Percentiles rank a stretch among this genome's conserved stretches.
phyloP scores from a whole-genome alignment of 768 basidiomycete species.

The Chalciporus pseudorubinellus region DNA sequence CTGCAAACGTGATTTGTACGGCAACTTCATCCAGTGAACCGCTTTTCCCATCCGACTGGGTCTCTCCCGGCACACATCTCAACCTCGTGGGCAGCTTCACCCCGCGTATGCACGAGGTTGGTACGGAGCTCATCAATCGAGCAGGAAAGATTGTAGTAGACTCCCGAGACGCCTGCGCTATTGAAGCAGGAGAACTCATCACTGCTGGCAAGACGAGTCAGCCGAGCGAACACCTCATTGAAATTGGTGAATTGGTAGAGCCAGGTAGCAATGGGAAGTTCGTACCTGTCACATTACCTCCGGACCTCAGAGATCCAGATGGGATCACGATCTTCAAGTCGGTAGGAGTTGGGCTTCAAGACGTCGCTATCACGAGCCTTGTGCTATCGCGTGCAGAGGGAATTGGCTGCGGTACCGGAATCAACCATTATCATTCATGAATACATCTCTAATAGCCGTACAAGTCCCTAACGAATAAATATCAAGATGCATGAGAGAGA shows the following conservation, averaged over 20 bases:
- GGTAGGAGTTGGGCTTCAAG: conserved; percentile 85
- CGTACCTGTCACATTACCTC: conserved; percentile 11
- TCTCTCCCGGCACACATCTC: conserved; percentile 61
- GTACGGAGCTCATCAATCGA: conserved; percentile 51
- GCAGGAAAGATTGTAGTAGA: conserved; percentile 68
- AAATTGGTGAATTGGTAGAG: conserved; percentile 65
- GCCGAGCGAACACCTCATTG: conserved; percentile 43
- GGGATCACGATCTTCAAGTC: conserved; percentile 83
- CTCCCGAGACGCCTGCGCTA: conserved; percentile 63
- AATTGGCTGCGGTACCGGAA: conserved; percentile 47
- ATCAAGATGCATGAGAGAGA: neutral
- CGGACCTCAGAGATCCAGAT: conserved; percentile 28
- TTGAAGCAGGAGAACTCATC: conserved; percentile 84
- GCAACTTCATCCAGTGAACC: conserved; percentile 72
- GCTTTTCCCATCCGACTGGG: conserved; percentile 58
- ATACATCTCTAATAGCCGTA: neutral
- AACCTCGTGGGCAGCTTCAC: conserved; percentile 83
- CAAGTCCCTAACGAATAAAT: neutral
- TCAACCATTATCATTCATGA: conserved; percentile 45
- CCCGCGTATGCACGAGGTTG: conserved; percentile 77
- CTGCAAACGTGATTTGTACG: conserved; percentile 55
- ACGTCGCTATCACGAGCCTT: conserved; percentile 74
- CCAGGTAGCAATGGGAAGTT: conserved; percentile 6
- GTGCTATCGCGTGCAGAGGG: conserved; percentile 61
- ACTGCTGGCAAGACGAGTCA: conserved; percentile 40